A percentile compares a stretch with the other conserved stretches of the same genome.
These are phyloP conservation scores for Borovskyia barvae DNA, from an alignment of 208 protist species.

Conservation along the genomic window DNA sequence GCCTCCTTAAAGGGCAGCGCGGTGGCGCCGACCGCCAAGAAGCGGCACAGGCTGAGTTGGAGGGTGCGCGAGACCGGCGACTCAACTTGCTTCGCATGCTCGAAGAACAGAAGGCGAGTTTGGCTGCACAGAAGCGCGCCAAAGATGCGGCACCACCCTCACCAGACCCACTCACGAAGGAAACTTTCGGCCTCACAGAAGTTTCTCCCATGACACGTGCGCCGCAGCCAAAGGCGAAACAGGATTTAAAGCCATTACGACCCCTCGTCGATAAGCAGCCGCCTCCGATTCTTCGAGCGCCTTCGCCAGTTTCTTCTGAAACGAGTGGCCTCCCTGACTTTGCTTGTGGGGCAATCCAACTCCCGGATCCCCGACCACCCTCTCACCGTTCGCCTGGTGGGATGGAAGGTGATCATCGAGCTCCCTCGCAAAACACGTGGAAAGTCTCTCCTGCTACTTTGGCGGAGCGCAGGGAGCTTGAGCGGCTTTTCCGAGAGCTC, in stretches of 20 bases:
- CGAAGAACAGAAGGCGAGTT: conserved; percentile 15
- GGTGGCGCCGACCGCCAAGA: background rate
- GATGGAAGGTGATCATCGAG: background rate
- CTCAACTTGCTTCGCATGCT: conserved; percentile 36
- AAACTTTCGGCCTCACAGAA: conserved; percentile 37
- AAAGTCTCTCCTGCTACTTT: conserved; percentile 15
- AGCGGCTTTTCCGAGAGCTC: conserved; percentile 48
- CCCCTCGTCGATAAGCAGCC: too few relatives aligned
- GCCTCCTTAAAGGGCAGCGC: conserved; percentile 21
- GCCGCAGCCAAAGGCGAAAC: background rate
- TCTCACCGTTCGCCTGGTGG: too few relatives aligned
- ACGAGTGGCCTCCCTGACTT: too few relatives aligned
- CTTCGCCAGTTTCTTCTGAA: too few relatives aligned
- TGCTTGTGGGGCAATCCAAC: too few relatives aligned
- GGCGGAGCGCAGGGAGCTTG: conserved; percentile 40
- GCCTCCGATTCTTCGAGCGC: too few relatives aligned
- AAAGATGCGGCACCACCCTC: background rate
- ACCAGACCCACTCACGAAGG: background rate
- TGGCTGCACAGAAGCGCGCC: conserved; percentile 14
- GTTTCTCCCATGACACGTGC: conserved; percentile 4
- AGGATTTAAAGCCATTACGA: too few relatives aligned
- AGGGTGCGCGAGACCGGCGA: conserved; percentile 34
- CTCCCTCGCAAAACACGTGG: too few relatives aligned
- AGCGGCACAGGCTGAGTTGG: conserved; percentile 18
- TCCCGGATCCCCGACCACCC: too few relatives aligned